A percentile compares a stretch with the other conserved stretches of the same genome.
Conservation (phyloP, 441 rosid species). For the Erodium texanum region DNA sequence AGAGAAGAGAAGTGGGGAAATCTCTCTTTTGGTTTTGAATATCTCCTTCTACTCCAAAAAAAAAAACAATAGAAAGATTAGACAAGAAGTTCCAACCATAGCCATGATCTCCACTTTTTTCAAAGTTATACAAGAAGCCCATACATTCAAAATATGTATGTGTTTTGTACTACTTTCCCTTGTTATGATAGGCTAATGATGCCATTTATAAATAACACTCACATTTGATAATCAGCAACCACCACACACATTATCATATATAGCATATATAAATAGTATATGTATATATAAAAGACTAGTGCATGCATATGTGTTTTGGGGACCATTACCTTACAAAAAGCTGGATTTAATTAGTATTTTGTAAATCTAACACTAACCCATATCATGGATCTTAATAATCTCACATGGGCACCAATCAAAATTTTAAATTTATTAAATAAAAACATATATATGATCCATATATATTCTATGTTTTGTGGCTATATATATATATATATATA, state of each 20-base stretch:
- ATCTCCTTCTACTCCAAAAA: not conserved
- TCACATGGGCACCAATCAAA: not conserved
- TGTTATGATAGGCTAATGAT: constrained; percentile 32
- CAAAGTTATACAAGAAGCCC: constrained; percentile 8
- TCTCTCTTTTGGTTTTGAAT: constrained; percentile 13
- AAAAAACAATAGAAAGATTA: constrained; percentile 11
- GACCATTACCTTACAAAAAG: not conserved
- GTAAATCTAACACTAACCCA: not conserved
- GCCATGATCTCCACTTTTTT: constrained; percentile 12
- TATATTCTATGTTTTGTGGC: no score
- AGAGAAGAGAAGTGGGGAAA: not conserved
- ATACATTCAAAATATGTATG: not conserved
- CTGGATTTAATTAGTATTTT: not conserved
- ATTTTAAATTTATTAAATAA: not conserved
- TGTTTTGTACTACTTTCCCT: constrained; percentile 11
- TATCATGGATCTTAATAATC: not conserved
- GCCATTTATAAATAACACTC: not conserved
- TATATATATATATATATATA: no score
- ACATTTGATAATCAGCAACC: not conserved
- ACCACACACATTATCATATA: not conserved
- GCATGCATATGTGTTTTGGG: not conserved
- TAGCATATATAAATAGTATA: not conserved
- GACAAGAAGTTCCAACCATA: constrained; percentile 1
- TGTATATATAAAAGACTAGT: not conserved
- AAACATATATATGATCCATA: no score